Conservation (phyloP, 2,329 filamentous ascomycete species). For the Verticillium klebahnii region DNA sequence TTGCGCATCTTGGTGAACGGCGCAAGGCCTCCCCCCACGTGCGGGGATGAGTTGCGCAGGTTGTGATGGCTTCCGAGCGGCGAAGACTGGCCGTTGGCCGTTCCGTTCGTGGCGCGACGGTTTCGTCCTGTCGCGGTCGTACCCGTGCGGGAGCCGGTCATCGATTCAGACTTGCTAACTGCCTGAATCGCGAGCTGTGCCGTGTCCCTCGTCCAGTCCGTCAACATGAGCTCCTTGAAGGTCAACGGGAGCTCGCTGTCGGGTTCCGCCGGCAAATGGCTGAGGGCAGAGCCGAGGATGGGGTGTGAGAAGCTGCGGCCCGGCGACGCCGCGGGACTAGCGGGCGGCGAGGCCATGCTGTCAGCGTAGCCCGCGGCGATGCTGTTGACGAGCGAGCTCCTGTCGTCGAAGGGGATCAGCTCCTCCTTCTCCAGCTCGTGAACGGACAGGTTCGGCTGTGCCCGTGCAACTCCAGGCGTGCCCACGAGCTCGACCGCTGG, state of each 20-base stretch:
- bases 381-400: conserved; percentile 65
- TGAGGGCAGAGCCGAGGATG: conserved; percentile 47
- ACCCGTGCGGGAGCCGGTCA: conserved; percentile 69
- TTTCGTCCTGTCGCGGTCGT: conserved; percentile 50
- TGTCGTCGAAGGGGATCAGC: conserved; percentile 71
- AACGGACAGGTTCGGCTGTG: conserved; percentile 40
- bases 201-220: conserved; percentile 73
- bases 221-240: conserved; percentile 71
- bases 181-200: conserved; percentile 66
- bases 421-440: conserved; percentile 57
- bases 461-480: conserved; percentile 40
- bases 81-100: conserved; percentile 38
- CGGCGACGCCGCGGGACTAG: conserved; percentile 67
- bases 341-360: conserved; percentile 56
- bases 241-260: conserved; percentile 58
- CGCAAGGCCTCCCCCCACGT: conserved; percentile 21
- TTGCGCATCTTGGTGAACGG: conserved; percentile 44
- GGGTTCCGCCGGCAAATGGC: conserved; percentile 29
- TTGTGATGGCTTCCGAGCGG: conserved; percentile 47
- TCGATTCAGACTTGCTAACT: conserved; percentile 65
- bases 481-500: conserved; percentile 58
- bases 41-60: conserved; percentile 42
- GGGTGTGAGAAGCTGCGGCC: conserved; percentile 59
- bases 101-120: conserved; percentile 55
- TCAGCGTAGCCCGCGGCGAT: conserved; percentile 69